Conservation (phyloP, 2,329 filamentous ascomycete species). For the Penicillium sp. region DNA sequence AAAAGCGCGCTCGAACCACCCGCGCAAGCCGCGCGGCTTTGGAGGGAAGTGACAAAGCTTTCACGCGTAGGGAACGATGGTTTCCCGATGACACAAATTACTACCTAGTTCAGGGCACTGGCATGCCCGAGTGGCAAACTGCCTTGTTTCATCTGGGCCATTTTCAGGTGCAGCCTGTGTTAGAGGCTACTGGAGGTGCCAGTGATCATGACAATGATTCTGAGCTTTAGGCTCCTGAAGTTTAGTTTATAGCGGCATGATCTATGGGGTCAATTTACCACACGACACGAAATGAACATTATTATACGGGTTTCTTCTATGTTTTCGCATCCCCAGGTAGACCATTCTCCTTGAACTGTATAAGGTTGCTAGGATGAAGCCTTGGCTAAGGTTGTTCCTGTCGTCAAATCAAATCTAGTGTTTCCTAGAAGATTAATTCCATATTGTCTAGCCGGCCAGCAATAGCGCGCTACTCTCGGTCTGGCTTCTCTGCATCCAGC, state of each 20-base stretch:
- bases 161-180: constrained; percentile 26
- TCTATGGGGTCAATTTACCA: not conserved
- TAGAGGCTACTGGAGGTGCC: not conserved
- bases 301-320: too few species aligned
- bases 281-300: not conserved
- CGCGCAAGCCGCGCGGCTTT: constrained; percentile 71
- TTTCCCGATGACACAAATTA: constrained; percentile 63
- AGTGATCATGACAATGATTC: not conserved
- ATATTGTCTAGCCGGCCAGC: too few species aligned
- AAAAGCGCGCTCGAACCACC: constrained; percentile 66
- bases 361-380: too few species aligned
- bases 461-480: constrained; percentile 5
- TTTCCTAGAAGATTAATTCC: too few species aligned
- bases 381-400: too few species aligned
- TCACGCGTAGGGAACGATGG: constrained; percentile 68
- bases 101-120: constrained; percentile 63
- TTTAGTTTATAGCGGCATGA: too few species aligned
- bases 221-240: too few species aligned
- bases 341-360: too few species aligned
- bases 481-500: constrained; percentile 14
- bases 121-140: constrained; percentile 45
- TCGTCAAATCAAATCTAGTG: too few species aligned
- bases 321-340: too few species aligned
- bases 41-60: constrained; percentile 67
- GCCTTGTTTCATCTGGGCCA: constrained; percentile 33